Percentiles rank a stretch among this genome's conserved stretches.
Evolutionary conservation across 345 rosid genomes (phyloP).

Genomic region (Excoecaria agallocha): DNA sequence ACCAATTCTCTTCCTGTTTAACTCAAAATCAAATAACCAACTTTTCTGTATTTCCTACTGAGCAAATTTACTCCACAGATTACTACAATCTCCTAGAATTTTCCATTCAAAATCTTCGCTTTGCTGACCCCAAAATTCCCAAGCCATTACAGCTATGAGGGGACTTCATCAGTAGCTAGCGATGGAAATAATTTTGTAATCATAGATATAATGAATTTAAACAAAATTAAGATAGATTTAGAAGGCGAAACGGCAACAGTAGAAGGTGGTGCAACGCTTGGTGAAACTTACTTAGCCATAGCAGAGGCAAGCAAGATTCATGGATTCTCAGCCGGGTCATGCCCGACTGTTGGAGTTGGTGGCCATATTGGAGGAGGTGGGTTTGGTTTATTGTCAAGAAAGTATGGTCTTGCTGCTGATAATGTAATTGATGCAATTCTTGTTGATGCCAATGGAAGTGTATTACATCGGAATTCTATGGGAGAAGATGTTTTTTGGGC

Average conservation of each 20-base stretch:
- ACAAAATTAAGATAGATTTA: slow-evolving; percentile 15
- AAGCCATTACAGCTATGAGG: slow-evolving; percentile 34
- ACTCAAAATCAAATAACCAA: slow-evolving; percentile 30
- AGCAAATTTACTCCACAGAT: slow-evolving; percentile 16
- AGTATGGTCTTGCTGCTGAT: slow-evolving; percentile 29
- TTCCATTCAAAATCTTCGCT: slow-evolving; percentile 34
- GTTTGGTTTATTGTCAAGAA: slow-evolving; percentile 26
- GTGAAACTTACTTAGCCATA: slow-evolving; percentile 21
- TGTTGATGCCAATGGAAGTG: slow-evolving; percentile 17
- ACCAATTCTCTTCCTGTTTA: slow-evolving; percentile 43
- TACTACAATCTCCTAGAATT: slow-evolving; percentile 43
- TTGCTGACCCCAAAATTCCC: not conserved
- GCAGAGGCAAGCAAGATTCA: slow-evolving; percentile 20
- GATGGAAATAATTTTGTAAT: slow-evolving; percentile 16
- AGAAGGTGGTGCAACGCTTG: slow-evolving; percentile 34
- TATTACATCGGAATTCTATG: slow-evolving; percentile 23
- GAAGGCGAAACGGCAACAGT: slow-evolving; percentile 17
- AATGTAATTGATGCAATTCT: slow-evolving; percentile 28
- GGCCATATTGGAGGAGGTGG: slow-evolving; percentile 33
- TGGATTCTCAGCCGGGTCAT: slow-evolving; percentile 33
- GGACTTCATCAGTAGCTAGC: slow-evolving; percentile 12
- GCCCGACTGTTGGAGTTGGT: slow-evolving; percentile 33
- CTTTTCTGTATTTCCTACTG: slow-evolving; percentile 41
- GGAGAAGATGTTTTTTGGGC: slow-evolving; percentile 37
- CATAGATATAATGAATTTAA: slow-evolving; percentile 29